Evolutionary conservation across 192 early-diverging fungal genomes (phyloP), one percentile per base, ranked within the genome.

Genomic region (Rhizoclosmatium globosum): DNA sequence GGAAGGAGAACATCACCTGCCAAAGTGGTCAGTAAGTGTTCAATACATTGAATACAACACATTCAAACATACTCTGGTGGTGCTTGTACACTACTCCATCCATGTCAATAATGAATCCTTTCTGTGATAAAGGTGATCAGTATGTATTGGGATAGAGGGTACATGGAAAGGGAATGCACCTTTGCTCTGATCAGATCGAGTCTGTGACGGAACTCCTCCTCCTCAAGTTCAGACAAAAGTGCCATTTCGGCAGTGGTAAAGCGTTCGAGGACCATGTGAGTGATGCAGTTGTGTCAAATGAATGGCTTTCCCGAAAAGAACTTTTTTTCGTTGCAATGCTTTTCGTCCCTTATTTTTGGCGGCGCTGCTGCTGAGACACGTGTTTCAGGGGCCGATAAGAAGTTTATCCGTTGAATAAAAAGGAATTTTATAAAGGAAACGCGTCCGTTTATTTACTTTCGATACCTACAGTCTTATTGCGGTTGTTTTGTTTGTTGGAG

Each of bases 71-170:
- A 31, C 31, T 31, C 31, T 31, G 31, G 31, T 31, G 31, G 31
- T 31, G 31, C 31, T 31, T 31, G 31, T 88, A 91, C 48, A 89
- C 85, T 4, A 91, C 89, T 31, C 89, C 89, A 65, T 90, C 89
- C 89, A 90, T 90, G 79, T 90, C 89, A 77, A 82, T 82, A 57
- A 91, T 89, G 76, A 85, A 91, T 31, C 83, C 88, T 73, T 86
- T 83, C 79, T 90, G 74, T 46, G 31, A 19, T 31, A 31, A 79
- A 23, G 31, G 31, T 31, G 31, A 31, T 31, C 31, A 31, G 31
- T 31, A 31, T 31, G 31, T 31, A 31, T 31, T 31, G 31, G 31
- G 31, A 31, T 31, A 31, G 31, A 31, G 31, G 31, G 31, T 31
- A 47, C 64, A 11, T 23, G 17, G 47, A 2, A 46, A 68, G 9